These are phyloP conservation scores for Zhuliangozyma parablackwelliae DNA, from an alignment of 1,139 yeast species.

Conservation along the genomic window DNA sequence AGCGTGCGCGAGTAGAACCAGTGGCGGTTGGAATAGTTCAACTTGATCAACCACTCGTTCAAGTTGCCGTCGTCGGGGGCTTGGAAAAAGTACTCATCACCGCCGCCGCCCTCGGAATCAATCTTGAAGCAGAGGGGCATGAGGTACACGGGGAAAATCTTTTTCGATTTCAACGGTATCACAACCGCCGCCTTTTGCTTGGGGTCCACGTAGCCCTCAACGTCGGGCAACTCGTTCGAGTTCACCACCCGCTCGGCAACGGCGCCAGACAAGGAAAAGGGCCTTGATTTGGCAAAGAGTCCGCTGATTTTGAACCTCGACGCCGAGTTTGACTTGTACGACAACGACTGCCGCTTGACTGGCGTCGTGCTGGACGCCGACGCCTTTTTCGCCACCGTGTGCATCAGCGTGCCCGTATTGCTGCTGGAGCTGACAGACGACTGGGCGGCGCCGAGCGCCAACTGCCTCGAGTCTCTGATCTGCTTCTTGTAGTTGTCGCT, in stretches of 20 bases:
- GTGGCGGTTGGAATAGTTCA: slow-evolving; percentile 48
- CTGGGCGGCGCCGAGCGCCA: background rate
- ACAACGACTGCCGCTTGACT: slow-evolving; percentile 37
- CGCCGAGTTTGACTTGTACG: slow-evolving; percentile 35
- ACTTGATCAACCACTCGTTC: slow-evolving; percentile 66
- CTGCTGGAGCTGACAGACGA: background rate
- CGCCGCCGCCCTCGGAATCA: slow-evolving; percentile 41
- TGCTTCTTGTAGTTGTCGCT: slow-evolving; percentile 34
- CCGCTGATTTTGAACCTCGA: slow-evolving; percentile 46
- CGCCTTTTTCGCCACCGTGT: slow-evolving; percentile 24
- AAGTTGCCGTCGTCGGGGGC: slow-evolving; percentile 61
- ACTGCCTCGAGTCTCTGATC: slow-evolving; percentile 13
- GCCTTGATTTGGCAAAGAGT: slow-evolving; percentile 35
- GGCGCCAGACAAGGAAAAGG: slow-evolving; percentile 26
- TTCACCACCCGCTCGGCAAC: slow-evolving; percentile 49
- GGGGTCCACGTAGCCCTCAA: slow-evolving; percentile 35
- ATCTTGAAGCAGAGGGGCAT: slow-evolving; percentile 59
- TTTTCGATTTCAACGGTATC: slow-evolving; percentile 49
- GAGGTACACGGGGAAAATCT: slow-evolving; percentile 53
- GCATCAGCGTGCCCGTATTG: slow-evolving; percentile 2
- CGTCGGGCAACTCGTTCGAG: slow-evolving; percentile 57
- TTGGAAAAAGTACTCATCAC: slow-evolving; percentile 64
- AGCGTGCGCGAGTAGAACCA: slow-evolving; percentile 50
- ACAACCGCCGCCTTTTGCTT: slow-evolving; percentile 55
- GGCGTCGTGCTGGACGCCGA: slow-evolving; percentile 20